Percentiles rank a stretch among this genome's conserved stretches.
phyloP scores from a whole-genome alignment of 2,329 filamentous ascomycete species.

The Sordariomycetes sp. region DNA sequence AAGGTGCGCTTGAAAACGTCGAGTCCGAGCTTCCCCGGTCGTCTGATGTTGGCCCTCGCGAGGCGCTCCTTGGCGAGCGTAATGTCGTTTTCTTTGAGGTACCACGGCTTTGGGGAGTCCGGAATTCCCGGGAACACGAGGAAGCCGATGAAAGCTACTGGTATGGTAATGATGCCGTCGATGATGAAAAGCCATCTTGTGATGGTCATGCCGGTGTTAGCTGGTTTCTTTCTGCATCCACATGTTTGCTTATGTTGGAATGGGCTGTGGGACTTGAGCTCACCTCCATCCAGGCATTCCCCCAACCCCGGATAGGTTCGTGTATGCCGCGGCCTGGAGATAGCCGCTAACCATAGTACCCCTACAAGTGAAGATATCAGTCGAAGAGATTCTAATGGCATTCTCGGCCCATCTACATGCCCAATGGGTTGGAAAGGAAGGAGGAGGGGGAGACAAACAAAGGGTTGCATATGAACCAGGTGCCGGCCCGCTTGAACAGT shows the following conservation, averaged over 20 bases:
- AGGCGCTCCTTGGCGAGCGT: not conserved
- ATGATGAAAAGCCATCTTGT: conserved; percentile 30
- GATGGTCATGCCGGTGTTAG: not conserved
- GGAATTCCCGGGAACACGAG: conserved; percentile 21
- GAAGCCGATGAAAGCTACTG: conserved; percentile 20
- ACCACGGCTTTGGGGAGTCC: not conserved
- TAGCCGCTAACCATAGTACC: conserved; percentile 32
- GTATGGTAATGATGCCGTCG: conserved; percentile 24
- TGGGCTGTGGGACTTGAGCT: not conserved
- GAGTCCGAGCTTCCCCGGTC: not conserved
- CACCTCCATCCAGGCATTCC: conserved; percentile 24
- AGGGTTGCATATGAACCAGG: conserved; percentile 25
- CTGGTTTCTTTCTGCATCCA: too few species aligned
- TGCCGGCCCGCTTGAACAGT: conserved; percentile 25
- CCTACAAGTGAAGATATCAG: too few species aligned
- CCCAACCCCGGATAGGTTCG: conserved; percentile 18
- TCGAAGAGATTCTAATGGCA: too few species aligned
- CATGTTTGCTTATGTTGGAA: not conserved
- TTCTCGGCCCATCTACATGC: too few species aligned
- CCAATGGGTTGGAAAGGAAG: too few species aligned
- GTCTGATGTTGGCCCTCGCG: not conserved
- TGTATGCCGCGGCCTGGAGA: conserved; percentile 28
- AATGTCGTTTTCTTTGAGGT: not conserved
- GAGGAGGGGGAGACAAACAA: conserved; percentile 5
- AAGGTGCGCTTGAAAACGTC: not conserved